Percentiles rank a stretch among this genome's conserved stretches.
Conservation (phyloP, 345 rosid species). For the Raphanus raphanistrum region DNA sequence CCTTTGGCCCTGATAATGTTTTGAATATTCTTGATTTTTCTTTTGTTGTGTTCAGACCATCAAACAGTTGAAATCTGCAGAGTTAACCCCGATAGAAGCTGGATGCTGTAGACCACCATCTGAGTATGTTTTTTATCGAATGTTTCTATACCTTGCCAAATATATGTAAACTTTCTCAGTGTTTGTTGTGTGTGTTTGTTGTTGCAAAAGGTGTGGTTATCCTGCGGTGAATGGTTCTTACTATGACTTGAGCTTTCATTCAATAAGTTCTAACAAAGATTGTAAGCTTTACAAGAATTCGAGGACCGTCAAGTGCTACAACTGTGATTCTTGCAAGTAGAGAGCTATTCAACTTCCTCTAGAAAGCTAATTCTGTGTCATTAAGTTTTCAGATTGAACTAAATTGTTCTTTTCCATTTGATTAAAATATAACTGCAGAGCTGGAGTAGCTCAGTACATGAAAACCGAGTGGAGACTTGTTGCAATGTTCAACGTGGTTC, state of each 20-base stretch:
- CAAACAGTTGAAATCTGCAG: slow-evolving; percentile 66
- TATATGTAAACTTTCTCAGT: neutral
- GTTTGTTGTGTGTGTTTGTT: neutral
- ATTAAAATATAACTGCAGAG: slow-evolving; percentile 47
- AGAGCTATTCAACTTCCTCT: slow-evolving; percentile 24
- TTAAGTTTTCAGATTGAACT: neutral
- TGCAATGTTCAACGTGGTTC: slow-evolving; percentile 70
- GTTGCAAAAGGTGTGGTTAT: slow-evolving; percentile 70
- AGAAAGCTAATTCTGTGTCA: neutral
- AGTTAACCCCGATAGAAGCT: slow-evolving; percentile 80
- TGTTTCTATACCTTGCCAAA: too few relatives aligned
- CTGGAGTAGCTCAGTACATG: slow-evolving; percentile 97
- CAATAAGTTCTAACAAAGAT: slow-evolving; percentile 72
- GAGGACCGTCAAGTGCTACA: slow-evolving; percentile 72
- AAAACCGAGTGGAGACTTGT: slow-evolving; percentile 89
- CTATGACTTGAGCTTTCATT: slow-evolving; percentile 90
- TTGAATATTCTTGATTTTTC: slow-evolving; percentile 2
- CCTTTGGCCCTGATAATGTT: slow-evolving; percentile 17
- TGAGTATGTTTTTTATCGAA: slow-evolving; percentile 44
- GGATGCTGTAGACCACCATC: slow-evolving; percentile 97
- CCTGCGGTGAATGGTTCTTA: slow-evolving; percentile 72
- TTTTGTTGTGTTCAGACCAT: slow-evolving; percentile 50
- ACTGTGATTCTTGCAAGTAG: slow-evolving; percentile 96
- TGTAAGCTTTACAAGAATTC: slow-evolving; percentile 82
- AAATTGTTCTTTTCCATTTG: neutral